A percentile compares a stretch with the other conserved stretches of the same genome.
Conservation (phyloP, 176 grass and related monocot genomes). For the Oryza glumipatula region DNA sequence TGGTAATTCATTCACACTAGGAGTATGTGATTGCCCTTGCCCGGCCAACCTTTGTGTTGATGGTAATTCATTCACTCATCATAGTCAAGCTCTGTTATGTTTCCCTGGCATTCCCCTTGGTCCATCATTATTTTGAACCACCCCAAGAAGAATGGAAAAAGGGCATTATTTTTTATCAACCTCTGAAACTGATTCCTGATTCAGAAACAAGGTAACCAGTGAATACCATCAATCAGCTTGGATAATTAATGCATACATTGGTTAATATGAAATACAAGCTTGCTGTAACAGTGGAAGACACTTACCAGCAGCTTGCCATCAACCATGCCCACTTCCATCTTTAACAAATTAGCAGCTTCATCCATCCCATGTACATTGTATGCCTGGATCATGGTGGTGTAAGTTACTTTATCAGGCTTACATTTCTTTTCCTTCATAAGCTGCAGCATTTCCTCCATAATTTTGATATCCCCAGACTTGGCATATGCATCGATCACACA, state of each 20-base stretch:
- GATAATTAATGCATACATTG: not conserved
- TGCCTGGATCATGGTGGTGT: constrained; percentile 65
- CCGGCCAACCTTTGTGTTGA: not conserved
- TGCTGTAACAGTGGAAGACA: constrained; percentile 15
- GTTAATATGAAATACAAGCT: not conserved
- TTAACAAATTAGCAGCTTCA: constrained; percentile 57
- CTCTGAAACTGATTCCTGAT: constrained; percentile 26
- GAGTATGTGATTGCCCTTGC: not conserved
- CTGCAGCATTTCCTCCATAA: constrained; percentile 86
- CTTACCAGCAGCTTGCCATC: constrained; percentile 47
- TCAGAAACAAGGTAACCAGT: constrained; percentile 21
- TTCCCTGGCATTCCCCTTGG: not conserved
- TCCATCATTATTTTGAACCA: not conserved
- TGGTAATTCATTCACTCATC: not conserved
- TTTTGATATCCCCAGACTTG: constrained; percentile 64
- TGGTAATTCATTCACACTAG: not conserved
- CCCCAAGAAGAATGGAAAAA: not conserved
- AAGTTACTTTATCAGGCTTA: constrained; percentile 75
- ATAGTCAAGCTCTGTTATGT: not conserved
- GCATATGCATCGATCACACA: constrained; percentile 79
- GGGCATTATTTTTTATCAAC: constrained; percentile 11
- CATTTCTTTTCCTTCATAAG: constrained; percentile 91
- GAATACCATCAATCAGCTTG: not conserved
- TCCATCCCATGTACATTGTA: constrained; percentile 70
- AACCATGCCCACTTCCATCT: constrained; percentile 42